These are phyloP conservation scores for Niebla homalea DNA, from an alignment of 495 filamentous ascomycete species.

Conservation along the genomic window DNA sequence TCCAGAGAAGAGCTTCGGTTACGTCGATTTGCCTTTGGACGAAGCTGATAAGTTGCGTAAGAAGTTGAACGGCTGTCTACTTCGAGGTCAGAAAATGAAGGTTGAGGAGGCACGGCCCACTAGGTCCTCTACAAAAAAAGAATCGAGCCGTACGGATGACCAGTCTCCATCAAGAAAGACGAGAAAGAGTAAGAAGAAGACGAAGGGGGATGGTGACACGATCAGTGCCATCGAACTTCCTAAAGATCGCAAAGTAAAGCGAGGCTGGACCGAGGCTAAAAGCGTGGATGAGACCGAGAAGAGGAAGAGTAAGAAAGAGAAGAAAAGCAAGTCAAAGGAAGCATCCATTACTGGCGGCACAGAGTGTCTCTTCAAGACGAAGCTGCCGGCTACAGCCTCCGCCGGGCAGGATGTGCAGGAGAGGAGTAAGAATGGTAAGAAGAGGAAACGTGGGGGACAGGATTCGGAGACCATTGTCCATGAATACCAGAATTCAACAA, in stretches of 20 bases:
- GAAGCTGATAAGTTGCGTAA: conserved; percentile 82
- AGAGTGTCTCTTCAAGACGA: conserved; percentile 75
- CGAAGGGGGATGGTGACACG: conserved; percentile 45
- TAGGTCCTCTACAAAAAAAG: conserved; percentile 20
- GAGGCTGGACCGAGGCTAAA: conserved; percentile 73
- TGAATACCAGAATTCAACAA: conserved; percentile 67
- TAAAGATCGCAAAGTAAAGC: conserved; percentile 62
- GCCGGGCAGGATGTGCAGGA: conserved; percentile 28
- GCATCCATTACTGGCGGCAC: conserved; percentile 63
- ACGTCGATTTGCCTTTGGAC: conserved; percentile 61
- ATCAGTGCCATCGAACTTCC: conserved; percentile 60
- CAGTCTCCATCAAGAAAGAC: conserved; percentile 17
- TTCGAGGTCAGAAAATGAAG: conserved; percentile 74
- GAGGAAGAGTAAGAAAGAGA: conserved; percentile 35
- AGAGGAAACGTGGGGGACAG: conserved; percentile 36
- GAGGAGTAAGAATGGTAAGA: conserved; percentile 36
- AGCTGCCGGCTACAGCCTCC: conserved; percentile 48
- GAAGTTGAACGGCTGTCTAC: conserved; percentile 78
- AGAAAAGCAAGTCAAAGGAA: conserved; percentile 43
- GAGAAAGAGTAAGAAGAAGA: conserved; percentile 35
- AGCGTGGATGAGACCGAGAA: conserved; percentile 29
- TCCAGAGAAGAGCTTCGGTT: conserved; percentile 82
- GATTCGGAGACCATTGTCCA: conserved; percentile 50
- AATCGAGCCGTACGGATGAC: conserved; percentile 1
- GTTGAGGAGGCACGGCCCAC: conserved; percentile 64